Base-by-base conservation (phyloP, 108 stramenopile genomes). In the Pseudonitzschia delicatissima region DNA sequence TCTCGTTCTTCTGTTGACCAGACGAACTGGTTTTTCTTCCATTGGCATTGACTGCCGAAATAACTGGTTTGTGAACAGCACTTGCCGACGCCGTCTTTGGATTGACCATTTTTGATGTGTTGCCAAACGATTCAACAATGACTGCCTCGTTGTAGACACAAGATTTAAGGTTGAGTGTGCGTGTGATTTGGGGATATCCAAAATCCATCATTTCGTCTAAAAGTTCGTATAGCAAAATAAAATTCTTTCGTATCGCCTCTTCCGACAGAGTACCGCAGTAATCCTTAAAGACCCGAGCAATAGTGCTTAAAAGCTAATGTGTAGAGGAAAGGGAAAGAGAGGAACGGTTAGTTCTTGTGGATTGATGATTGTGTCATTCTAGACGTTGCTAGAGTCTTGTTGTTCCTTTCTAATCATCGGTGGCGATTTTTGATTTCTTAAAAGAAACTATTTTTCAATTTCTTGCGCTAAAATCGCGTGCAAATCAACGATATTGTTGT, bases 71-170 rank as follows among this genome's bases (percentile, higher is more conserved):
- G 74, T 97, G 92, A 5, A 96, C 96, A 11, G 96, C 91, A 45
- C 76, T 86, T 17, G 97, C 95, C 25, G 96, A 93, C 1, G 93
- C 94, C n/a, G 98, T 98, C 77, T 98, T 99, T 18, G 93, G 92
- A 69, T 95, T 93, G 78, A 93, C 80, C 82, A 93, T 83, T 64
- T 89, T 82, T 20, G 86, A 88, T n/a, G 92, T 95, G 58, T 82
- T 82, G 4, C 76, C 66, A 7, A 94, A 73, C 27, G 84, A 39
- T 5, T 90, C 75, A 17, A 98, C 94, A 44, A 97, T 75, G 28
- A 99, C 92, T 17, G 99, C 97, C 77, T 99, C 98, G 77, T 99
- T 99, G 90, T 98, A 97, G 36, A 99, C 96, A 67, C 95, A 96
- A 36, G 90, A 88, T 73, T 97, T 97, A 57, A 99, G 94, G 57